Base-by-base conservation (phyloP, 2,329 filamentous ascomycete genomes). In the Sarocladiaceae sp. region DNA sequence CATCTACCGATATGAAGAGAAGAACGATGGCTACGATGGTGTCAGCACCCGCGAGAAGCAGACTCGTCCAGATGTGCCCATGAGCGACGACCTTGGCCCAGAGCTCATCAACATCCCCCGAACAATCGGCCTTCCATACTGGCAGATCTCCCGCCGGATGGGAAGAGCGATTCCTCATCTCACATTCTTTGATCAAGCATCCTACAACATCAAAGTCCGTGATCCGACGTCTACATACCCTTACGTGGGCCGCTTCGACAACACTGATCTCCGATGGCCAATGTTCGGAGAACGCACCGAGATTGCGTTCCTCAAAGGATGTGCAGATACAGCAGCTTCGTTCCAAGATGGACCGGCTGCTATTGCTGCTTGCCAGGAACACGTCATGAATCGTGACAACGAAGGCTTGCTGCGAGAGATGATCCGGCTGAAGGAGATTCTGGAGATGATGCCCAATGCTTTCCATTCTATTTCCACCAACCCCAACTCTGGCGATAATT, bases 381-480 rank as follows among this genome's bases (percentile, higher is more conserved):
- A 75, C 37, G 76, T 79, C 46, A 79, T 79, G 76, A 77, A 72
- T 55, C 66, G 68, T 23, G 73, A 80, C 47, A 60, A 72, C n/a
- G 76, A 79, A 53, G 71, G 71, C 1, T 70, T 80, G 0, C 64
- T 80, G 3, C 68, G 70, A 3, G 74, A 78, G 50, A 71, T 80
- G 67, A 69, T 80, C 44, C 66, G 71, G 3, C 65, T 79, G 0
- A 79, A 79, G 54, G 75, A 78, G 52, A 76, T 79, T 2, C 67
- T 79, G 4, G 76, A 80, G 54, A 67, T 73, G 36, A 76, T 80
- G 69, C 74, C 76, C 1, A 76, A 76, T 47, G 76, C 76, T 11
- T 79, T 80, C 51, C 77, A 80, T 58, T 72, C 75, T 52, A 79
- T 80, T 55, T 76, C 73, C 0, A 69, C 75, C 1, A 79, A 79